These are phyloP conservation scores for Oropetium thomaeum DNA, from an alignment of 176 grass and related monocot species.

Conservation along the genomic window DNA sequence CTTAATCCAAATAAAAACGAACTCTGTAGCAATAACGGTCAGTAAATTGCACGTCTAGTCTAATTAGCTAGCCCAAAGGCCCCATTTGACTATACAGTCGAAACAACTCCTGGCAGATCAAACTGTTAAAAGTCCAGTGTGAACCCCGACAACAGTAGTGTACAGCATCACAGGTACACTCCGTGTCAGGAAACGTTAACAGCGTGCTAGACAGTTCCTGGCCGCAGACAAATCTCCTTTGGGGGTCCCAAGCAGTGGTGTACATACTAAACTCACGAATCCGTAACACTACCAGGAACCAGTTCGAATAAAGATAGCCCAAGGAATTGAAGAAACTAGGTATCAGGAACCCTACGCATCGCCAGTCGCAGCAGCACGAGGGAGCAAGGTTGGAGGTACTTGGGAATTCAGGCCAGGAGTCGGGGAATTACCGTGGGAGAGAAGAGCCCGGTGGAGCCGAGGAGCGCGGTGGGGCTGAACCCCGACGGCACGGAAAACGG, in stretches of 20 bases:
- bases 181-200: background rate
- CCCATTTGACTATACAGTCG: background rate
- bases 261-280: slow-evolving; percentile 14
- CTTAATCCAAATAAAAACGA: background rate
- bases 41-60: background rate
- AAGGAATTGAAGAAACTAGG: background rate
- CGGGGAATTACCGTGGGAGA: slow-evolving; percentile 41
- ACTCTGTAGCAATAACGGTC: background rate
- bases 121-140: background rate
- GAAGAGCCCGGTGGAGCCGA: slow-evolving; percentile 41
- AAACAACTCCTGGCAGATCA: background rate
- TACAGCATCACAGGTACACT: background rate
- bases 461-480: slow-evolving; percentile 38
- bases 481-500: slow-evolving; percentile 45
- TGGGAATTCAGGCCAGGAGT: background rate
- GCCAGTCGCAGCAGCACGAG: background rate
- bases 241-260: slow-evolving; percentile 7
- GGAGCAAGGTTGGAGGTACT: background rate
- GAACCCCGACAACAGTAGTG: slow-evolving; percentile 3
- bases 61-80: background rate
- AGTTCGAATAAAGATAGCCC: background rate
- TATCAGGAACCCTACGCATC: slow-evolving; percentile 17
- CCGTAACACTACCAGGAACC: background rate
- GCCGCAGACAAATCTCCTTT: background rate
- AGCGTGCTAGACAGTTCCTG: slow-evolving; percentile 18